Base-by-base conservation (phyloP, 805 yeast species). In the Geotrichum ghanense region DNA sequence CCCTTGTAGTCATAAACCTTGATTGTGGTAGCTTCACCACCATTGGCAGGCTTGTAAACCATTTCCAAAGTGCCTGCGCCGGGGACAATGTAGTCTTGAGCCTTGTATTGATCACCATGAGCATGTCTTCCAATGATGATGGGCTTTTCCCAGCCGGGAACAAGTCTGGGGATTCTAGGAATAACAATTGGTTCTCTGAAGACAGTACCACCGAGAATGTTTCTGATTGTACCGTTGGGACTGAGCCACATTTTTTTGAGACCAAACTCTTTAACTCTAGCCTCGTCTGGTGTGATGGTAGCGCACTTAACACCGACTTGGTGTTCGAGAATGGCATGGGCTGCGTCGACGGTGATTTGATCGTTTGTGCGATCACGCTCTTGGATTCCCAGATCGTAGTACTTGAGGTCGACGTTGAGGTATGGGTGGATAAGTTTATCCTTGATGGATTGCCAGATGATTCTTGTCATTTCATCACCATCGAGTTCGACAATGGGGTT, bases 61-160 rank as follows among this genome's bases (percentile, higher is more conserved):
- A 90, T 69, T 63, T 80, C 80, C 60, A 90, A 71, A 53, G 76
- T 75, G 51, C 97, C 97, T 34, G 90, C 81, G 47, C 76, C 75
- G 42, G 88, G 84, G 37, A 89, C 70, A 14, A 87, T 79, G 46
- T 82, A 67, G 63, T 90, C 95, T 43, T 94, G 84, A 53, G 96
- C 95, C 70, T 82, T 83, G 73, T 90, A 90, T 70, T 90, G 97
- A 66, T 90, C 97, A 53, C 97, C 97, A 64, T 78, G 86, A 22
- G 97, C 97, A 58, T 90, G 97, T 72, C 97, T 85, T 47, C 97
- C 97, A 64, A 90, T 90, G 60, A 89, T 83, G 63, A 90, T 90
- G 50, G 97, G 96, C 66, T 88, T 73, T 62, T 86, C 86, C 97
- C 97, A 90, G 49, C 83, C 83, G 41, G 94, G 86, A 19, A 90